Conservation (phyloP, 78 protist genomes). For the slime mould (Dictyostelium discoideum) region DNA sequence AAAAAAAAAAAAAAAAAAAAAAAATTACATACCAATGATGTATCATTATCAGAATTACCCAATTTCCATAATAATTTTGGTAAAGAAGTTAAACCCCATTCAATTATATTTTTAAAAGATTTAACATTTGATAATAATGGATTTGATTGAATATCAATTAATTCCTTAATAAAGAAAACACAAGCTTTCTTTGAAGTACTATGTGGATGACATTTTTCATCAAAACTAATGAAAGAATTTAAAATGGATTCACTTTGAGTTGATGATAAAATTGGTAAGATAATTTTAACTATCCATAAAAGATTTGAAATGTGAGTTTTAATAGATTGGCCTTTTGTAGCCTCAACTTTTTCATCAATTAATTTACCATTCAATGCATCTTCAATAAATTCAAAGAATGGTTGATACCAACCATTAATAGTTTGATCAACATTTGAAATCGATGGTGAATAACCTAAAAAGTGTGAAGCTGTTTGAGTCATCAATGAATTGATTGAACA, state of each 20-base stretch:
- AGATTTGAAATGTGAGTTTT: not conserved
- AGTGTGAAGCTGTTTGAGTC: slow-evolving; percentile 29
- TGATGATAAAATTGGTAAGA: not conserved
- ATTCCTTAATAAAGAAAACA: slow-evolving; percentile 60
- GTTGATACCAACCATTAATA: not conserved
- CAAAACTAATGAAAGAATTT: slow-evolving; percentile 58
- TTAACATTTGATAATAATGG: slow-evolving; percentile 19
- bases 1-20: not conserved
- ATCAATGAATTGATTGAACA: slow-evolving; percentile 16
- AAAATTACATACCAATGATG: slow-evolving; percentile 3
- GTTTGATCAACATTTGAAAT: not conserved
- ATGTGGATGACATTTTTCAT: slow-evolving; percentile 54
- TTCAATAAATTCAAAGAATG: slow-evolving; percentile 30
- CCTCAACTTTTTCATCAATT: slow-evolving; percentile 4
- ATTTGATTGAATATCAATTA: slow-evolving; percentile 38
- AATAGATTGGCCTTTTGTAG: slow-evolving; percentile 25
- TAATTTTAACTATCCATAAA: slow-evolving; percentile 24
- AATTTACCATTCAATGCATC: slow-evolving; percentile 35
- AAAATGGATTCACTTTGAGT: not conserved
- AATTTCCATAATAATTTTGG: slow-evolving; percentile 66
- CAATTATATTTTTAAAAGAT: slow-evolving; percentile 49
- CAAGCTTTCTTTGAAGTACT: slow-evolving; percentile 55
- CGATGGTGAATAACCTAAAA: not conserved
- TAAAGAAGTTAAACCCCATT: slow-evolving; percentile 62
- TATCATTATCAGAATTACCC: slow-evolving; percentile 31